Evolutionary conservation across 2,329 filamentous ascomycete species (phyloP), one percentile per base, ranked within the genome.

Genomic region (Cladosporium sp.): DNA sequence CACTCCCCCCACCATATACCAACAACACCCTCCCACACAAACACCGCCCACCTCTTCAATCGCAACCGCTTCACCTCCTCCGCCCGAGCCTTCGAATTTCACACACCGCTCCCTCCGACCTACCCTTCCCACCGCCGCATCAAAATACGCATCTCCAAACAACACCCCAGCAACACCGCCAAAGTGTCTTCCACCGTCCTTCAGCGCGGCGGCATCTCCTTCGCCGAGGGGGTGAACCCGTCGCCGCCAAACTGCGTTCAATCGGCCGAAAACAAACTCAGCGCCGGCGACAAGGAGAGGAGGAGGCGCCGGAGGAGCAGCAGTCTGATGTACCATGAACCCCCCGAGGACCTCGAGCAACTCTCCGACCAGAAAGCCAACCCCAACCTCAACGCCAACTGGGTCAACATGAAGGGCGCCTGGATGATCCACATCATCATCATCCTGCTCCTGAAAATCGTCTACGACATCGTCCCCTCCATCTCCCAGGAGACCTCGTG

Each of bases 381-480:
- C 61, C 93, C 93, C 46, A 98, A 98, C 66, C 74, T 96, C 66
- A 98, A 98, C 72, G 90, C 93, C 60, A 88, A 96, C 74, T 98
- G 93, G 93, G 94, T 96, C 59, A 97, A 97, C 72, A 88, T 91
- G 64, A 98, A 98, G 83, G 93, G 93, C 71, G 93, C 93, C 63
- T 98, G 93, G 93, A 90, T 87, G 54, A 96, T 98, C 68, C 93
- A 98, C 72, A 82, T 95, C 60, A 88, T 98, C 64, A 77, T 96
- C 64, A 98, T 98, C 68, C 76, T 86, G 53, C 82, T 83, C 64
- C 82, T 95, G 67, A 98, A 98, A 75, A 92, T 98, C 66, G 81
- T 98, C 64, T 98, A 92, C 77, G 90, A 96, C 71, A 92, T 95
- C 65, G 86, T 98, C 55, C 93, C 93, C 15, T 90, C 91, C 59